Evolutionary conservation across 495 filamentous ascomycete species (phyloP), one percentile per base, ranked within the genome.

Genomic region (Hyaloscypha hepaticicola): DNA sequence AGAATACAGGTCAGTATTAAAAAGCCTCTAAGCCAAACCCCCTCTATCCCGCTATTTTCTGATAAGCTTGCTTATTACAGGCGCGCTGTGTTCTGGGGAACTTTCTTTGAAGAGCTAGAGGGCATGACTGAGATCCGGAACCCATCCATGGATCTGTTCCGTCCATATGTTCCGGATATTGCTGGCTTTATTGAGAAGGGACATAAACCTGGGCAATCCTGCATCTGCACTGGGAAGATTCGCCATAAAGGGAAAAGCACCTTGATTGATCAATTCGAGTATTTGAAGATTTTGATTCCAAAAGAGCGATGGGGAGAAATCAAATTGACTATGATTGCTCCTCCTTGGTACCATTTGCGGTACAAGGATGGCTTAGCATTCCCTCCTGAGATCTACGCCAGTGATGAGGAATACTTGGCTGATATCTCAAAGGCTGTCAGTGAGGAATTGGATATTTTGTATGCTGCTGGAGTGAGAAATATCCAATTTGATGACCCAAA

Each of bases 401-500:
- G 78, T 56, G 88, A 90, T 56, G 83, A 83, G 60, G 88, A 89
- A 68, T 90, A 91, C 75, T 92, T 92, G 69, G 80, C 76, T 28
- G 90, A 91, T 69, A 88, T 92, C 29, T 87, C 88, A 64, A 85
- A 82, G 72, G 89, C 89, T 55, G 91, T 90, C 74, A 85, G 87
- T 62, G 82, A 74, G 55, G 86, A 88, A 75, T 76, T 92, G 51
- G 79, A 81, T 72, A 83, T 85, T 66, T 77, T 93, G 25, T 92
- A 92, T 71, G 80, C 86, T 51, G 86, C 85, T 34, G 88, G 89
- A 1, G 80, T 87, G 63, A 78, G 88, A 8, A 92, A 91, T 68
- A 81, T 90, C 24, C 89, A 91, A 70, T 89, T 88, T 60, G 90
- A 92, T 68, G 89, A 92, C 73, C 90, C 88, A 19, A 88, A 89